These are phyloP conservation scores for Golubevia pallescens DNA, from an alignment of 1,284 basidiomycete genomes.

Conservation along the genomic window DNA sequence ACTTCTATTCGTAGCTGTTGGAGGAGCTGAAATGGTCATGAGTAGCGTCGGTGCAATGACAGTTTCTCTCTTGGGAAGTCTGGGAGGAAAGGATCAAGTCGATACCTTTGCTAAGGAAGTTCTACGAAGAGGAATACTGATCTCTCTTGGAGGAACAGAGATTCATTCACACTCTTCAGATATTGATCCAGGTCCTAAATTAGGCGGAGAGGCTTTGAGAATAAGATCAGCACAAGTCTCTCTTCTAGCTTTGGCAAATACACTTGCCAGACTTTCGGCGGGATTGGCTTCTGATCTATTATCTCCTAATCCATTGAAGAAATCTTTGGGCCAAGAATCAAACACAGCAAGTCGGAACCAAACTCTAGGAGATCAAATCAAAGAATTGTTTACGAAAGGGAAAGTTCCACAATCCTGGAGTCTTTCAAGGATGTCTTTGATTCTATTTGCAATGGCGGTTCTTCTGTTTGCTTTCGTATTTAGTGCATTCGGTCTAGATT, in stretches of 20 bases:
- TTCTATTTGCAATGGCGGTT: constrained; percentile 12
- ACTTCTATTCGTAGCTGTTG: constrained; percentile 19
- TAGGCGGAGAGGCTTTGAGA: constrained; percentile 2
- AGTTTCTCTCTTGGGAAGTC: constrained; percentile 7
- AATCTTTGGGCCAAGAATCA: not conserved
- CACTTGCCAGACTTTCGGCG: constrained; percentile 15
- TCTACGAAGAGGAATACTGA: not conserved
- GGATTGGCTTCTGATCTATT: constrained; percentile 16
- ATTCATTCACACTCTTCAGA: not conserved
- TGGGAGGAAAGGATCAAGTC: no score
- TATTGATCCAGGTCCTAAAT: not conserved
- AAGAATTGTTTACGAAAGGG: not conserved
- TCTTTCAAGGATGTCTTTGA: constrained; percentile 15
- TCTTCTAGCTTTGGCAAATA: constrained; percentile 19
- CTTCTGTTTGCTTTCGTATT: constrained; percentile 11
- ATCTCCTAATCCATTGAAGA: no score
- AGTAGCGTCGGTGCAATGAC: constrained; percentile 19
- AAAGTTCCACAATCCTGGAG: not conserved
- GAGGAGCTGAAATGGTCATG: constrained; percentile 25
- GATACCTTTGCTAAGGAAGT: not conserved
- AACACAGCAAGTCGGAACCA: no score
- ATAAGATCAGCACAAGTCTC: constrained; percentile 2
- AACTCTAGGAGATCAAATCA: constrained; percentile 3
- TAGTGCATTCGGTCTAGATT: constrained; percentile 8
- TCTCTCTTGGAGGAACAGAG: not conserved